Base-by-base conservation (phyloP, 305 asterid genomes). In the Fraxinus baroniana region DNA sequence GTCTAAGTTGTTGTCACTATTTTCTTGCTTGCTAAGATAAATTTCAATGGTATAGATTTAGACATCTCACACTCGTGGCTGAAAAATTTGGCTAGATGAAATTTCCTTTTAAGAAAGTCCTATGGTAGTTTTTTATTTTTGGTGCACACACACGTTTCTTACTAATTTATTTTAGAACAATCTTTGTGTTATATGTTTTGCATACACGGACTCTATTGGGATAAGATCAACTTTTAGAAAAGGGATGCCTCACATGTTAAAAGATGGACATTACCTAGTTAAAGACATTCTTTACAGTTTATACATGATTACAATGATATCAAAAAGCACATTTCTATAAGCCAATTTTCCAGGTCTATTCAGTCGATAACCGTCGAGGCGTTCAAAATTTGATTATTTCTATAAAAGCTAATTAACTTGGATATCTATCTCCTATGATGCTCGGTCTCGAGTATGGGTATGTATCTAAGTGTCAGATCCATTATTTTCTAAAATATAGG, bases 21-120 rank as follows among this genome's bases (percentile, higher is more conserved):
- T 84, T 62, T 68, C 18, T 46, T 36, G 73, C 66, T 79, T 81
- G 79, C 37, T 70, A 76, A 28, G 57, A 39, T 5, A 20, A 15
- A 76, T 35, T n/a, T 70, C 17, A 66, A 17, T 30, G 26, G 6
- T 79, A 76, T 64, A 77, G 62, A n/a, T 60, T 18, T 60, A 60
- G 70, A 60, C 32, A 62, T 62, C 30, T 20, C 30, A 62, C 39
- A 57, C 17, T 57, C 32, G 35, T 57, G 37, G 74, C 74, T 35
- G 80, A 22, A 18, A 22, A 62, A 57, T 70, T 15, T 83, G 79
- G 44, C 30, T 41, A 22, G 71, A 39, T 18, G 71, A 62, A 60
- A n/a, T 60, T 57, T 60, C 24, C 4, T 46, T 46, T 60, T 60
- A 5, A 20, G 10, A 1, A 18, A 57, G 24, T 57, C 26, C 68